Base-by-base conservation (phyloP, 2,329 filamentous ascomycete species). In the Pseudohalonectria lignicola region DNA sequence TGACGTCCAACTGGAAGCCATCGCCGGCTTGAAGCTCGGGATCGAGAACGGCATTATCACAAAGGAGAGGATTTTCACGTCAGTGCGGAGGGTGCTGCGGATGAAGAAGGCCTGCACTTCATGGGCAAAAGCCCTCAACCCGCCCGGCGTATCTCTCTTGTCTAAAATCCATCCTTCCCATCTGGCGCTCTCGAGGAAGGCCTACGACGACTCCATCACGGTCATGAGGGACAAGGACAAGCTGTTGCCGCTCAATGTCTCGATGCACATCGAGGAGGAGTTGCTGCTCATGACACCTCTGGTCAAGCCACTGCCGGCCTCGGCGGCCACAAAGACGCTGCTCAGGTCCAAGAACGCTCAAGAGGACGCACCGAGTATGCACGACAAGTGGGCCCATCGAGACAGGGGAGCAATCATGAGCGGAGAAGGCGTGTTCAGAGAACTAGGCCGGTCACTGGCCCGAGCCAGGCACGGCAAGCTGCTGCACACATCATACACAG, bases 401-500 rank as follows among this genome's bases (percentile, higher is more conserved):
- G 64, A 79, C 61, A 56, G 74, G 48, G 62, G 72, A 39, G 58
- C 77, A 45, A 71, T 94, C 16, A 86, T 94, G 80, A 94, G 84
- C 47, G 90, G 90, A 20, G 90, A 96, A 60, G 80, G 84, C 21
- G 87, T 96, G 0, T 96, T 96, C 50, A 74, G 86, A 49, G 87
- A 94, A 53, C 71, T 96, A 18, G 90, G 90, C 2, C 76, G 86
- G 48, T 86, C 85, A 6, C 64, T 96, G n/a, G 88, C 90, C 10
- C 74, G 90, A 37, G 83, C 87, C 46, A 71, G 88, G 17, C 86
- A 84, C 48, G 86, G 88, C 16, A 85, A 92, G 51, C 76, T 95
- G 5, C 65, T 95, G 13, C 87, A 96, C 56, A 94, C 90, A 2
- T 95, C 88, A 11, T 96, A 96, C 53, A 95, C 90, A 0, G 85